Evolutionary conservation across 129 eudicot genomes (phyloP).

Genomic region (Pseudognaphalium luteoalbum): DNA sequence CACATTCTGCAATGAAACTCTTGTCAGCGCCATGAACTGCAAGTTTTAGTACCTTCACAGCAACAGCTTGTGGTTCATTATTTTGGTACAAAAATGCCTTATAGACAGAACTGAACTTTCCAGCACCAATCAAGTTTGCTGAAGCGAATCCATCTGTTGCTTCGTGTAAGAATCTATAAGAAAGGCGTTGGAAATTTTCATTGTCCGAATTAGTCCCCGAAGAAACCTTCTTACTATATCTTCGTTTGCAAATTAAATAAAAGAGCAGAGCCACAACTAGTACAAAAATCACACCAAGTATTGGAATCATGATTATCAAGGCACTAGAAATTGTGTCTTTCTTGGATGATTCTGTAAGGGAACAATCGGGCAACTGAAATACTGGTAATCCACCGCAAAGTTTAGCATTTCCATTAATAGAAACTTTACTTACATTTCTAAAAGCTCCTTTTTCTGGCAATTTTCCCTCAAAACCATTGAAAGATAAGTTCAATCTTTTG

Average conservation of each 20-base stretch:
- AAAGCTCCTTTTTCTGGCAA: conserved; percentile 10
- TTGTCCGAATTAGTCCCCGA: neutral
- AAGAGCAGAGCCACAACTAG: neutral
- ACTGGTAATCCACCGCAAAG: neutral
- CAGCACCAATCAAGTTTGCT: neutral
- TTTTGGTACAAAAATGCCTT: neutral
- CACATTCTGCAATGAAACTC: conserved; percentile 28
- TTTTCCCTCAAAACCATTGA: neutral
- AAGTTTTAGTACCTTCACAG: conserved; percentile 17
- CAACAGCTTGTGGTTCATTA: conserved; percentile 3
- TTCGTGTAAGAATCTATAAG: conserved; percentile 5
- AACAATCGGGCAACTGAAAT: conserved; percentile 13
- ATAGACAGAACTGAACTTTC: conserved; percentile 9
- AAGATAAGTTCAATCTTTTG: conserved; percentile 1
- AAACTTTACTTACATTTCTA: neutral
- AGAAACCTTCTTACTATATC: neutral
- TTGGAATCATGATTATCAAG: neutral
- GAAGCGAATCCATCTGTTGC: neutral
- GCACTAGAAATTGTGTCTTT: neutral
- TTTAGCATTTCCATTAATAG: neutral
- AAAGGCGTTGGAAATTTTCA: neutral
- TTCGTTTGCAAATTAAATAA: neutral
- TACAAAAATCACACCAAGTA: neutral
- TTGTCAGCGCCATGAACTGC: conserved; percentile 3
- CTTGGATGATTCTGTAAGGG: neutral